phyloP scores from a whole-genome alignment of 352 stramenopile species.

The Saprolegnia diclina region DNA sequence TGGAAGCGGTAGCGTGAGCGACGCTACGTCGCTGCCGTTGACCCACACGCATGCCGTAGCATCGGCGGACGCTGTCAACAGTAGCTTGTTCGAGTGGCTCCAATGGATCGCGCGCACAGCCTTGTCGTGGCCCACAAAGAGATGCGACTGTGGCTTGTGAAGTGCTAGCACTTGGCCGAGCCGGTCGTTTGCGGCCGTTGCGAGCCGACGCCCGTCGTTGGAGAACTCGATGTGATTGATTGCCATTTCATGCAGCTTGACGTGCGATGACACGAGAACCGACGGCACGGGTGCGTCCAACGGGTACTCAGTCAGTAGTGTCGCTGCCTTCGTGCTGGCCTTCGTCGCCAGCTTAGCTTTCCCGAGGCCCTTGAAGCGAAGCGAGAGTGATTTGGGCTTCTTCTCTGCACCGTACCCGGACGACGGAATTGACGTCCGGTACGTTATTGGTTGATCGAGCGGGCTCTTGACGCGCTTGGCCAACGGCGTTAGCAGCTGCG shows the following conservation, averaged over 20 bases:
- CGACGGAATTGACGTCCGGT: constrained; percentile 71
- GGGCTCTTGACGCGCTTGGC: neutral
- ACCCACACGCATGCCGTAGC: constrained; percentile 69
- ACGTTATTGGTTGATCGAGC: constrained; percentile 73
- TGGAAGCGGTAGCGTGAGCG: constrained; percentile 39
- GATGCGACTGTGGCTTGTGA: constrained; percentile 49
- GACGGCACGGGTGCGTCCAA: constrained; percentile 49
- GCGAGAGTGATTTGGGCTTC: constrained; percentile 7
- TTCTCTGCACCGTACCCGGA: constrained; percentile 61
- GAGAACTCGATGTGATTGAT: constrained; percentile 75
- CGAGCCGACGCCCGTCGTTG: constrained; percentile 66
- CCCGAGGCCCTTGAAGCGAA: constrained; percentile 14
- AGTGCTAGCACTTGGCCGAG: constrained; percentile 64
- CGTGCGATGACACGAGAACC: constrained; percentile 43
- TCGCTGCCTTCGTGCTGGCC: neutral
- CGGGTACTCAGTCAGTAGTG: constrained; percentile 60
- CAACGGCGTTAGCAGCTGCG: neutral
- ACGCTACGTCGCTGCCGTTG: constrained; percentile 49
- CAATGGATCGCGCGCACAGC: constrained; percentile 58
- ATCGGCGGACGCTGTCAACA: constrained; percentile 63
- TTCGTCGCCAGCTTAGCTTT: neutral
- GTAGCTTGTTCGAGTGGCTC: constrained; percentile 65
- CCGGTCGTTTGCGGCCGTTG: constrained; percentile 54
- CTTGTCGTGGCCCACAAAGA: constrained; percentile 65
- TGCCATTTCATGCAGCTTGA: constrained; percentile 54